Evolutionary conservation across 306 rosid genomes (phyloP).

Genomic region (Vachellia pachyceras): DNA sequence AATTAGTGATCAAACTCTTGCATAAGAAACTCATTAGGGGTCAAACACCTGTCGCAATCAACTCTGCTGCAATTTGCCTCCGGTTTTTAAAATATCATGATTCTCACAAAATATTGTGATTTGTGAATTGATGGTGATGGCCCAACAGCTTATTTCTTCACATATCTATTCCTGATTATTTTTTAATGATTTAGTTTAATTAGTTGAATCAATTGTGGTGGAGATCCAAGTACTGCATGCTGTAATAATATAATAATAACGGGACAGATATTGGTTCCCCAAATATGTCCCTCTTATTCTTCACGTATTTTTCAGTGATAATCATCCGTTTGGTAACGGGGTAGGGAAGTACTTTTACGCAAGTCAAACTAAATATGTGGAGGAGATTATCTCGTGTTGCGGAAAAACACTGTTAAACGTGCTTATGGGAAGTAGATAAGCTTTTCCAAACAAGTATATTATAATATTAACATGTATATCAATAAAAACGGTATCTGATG

Average conservation of each 20-base stretch:
- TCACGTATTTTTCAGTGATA: background rate
- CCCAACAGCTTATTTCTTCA: background rate
- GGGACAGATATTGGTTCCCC: background rate
- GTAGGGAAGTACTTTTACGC: too few species aligned
- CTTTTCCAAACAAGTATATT: too few species aligned
- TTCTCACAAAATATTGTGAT: background rate
- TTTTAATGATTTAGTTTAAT: background rate
- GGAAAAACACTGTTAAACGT: too few species aligned
- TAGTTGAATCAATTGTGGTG: background rate
- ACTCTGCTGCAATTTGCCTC: background rate
- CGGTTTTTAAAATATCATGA: background rate
- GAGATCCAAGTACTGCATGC: background rate
- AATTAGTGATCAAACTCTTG: background rate
- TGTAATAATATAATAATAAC: background rate
- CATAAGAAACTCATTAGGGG: background rate
- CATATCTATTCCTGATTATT: background rate
- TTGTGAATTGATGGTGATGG: background rate
- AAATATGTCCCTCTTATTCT: background rate
- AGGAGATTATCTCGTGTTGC: too few species aligned
- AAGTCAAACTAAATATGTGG: too few species aligned
- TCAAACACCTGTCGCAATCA: constrained; percentile 32
- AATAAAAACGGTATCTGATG: background rate
- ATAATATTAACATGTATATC: background rate
- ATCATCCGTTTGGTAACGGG: too few species aligned
- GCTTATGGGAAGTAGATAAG: too few species aligned